phyloP scores from a whole-genome alignment of 139 green algal species.

The Chlamydomonas asymmetrica region DNA sequence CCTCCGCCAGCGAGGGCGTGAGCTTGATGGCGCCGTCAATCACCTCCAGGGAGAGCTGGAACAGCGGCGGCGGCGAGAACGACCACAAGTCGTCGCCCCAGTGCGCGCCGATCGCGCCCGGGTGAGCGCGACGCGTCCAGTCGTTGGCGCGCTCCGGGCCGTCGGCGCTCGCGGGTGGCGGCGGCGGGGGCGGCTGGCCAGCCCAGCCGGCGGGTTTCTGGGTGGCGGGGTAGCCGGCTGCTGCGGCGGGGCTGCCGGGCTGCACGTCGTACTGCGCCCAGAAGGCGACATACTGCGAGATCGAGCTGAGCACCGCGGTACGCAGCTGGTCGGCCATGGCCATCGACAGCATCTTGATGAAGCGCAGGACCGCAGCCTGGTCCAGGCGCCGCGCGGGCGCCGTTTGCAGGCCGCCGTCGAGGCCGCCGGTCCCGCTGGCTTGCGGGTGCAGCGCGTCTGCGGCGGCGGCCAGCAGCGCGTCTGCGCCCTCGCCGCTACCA shows the following conservation, averaged over 20 bases:
- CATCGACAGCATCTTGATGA: conserved; percentile 66
- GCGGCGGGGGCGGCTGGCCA: not conserved
- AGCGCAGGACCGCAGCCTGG: conserved; percentile 48
- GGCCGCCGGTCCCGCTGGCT: not conserved
- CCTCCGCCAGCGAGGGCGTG: conserved; percentile 52
- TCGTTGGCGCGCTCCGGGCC: conserved; percentile 14
- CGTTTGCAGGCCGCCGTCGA: not conserved
- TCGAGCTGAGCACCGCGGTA: conserved; percentile 49
- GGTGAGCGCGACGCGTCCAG: conserved; percentile 12
- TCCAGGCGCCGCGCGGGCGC: not conserved
- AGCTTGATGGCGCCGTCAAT: conserved; percentile 39
- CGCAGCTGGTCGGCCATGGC: conserved; percentile 69
- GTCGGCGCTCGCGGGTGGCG: not conserved
- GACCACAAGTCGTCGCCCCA: conserved; percentile 56
- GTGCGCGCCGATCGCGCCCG: conserved; percentile 14
- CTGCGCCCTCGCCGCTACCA: too few species aligned
- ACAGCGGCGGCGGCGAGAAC: conserved; percentile 52
- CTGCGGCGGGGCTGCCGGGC: not conserved
- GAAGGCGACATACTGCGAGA: conserved; percentile 45
- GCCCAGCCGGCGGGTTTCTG: not conserved
- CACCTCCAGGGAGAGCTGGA: conserved; percentile 52
- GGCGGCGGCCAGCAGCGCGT: not conserved
- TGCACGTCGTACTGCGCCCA: conserved; percentile 58
- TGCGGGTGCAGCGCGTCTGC: not conserved
- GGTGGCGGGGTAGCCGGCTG: conserved; percentile 34